phyloP scores from a whole-genome alignment of 2,329 filamentous ascomycete genomes.

The Penicillium polonicum region DNA sequence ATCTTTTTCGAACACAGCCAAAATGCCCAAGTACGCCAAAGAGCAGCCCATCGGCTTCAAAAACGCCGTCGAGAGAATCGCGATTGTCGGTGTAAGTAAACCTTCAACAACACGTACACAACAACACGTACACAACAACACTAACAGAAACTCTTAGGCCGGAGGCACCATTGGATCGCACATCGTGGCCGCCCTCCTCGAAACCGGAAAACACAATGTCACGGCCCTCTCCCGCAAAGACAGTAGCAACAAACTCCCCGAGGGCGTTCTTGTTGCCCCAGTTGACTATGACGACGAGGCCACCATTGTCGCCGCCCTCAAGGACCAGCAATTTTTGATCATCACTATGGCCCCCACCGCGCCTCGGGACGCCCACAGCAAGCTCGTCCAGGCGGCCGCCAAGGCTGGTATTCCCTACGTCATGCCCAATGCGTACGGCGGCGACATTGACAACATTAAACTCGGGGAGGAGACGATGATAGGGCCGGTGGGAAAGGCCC shows the following conservation, averaged over 20 bases:
- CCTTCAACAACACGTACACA: too few species aligned
- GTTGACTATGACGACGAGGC: constrained; percentile 52
- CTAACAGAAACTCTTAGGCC: constrained; percentile 19
- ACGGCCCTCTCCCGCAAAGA: constrained; percentile 52
- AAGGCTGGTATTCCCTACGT: constrained; percentile 56
- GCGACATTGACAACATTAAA: constrained; percentile 32
- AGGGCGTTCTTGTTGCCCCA: constrained; percentile 42
- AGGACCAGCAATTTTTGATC: constrained; percentile 57
- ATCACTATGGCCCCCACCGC: constrained; percentile 53
- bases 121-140: too few species aligned
- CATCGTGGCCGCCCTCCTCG: constrained; percentile 40
- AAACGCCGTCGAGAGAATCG: too few species aligned
- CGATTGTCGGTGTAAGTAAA: too few species aligned
- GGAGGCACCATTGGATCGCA: constrained; percentile 35
- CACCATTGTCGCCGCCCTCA: constrained; percentile 51
- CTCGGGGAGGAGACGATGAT: constrained; percentile 42
- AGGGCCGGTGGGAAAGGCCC: constrained; percentile 23
- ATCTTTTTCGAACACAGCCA: too few species aligned
- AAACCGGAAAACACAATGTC: constrained; percentile 51
- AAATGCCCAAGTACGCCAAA: too few species aligned
- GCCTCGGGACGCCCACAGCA: constrained; percentile 47
- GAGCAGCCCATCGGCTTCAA: too few species aligned
- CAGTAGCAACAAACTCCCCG: constrained; percentile 46
- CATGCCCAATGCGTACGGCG: constrained; percentile 52
- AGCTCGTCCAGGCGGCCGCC: constrained; percentile 56